Base-by-base conservation (phyloP, 495 filamentous ascomycete species). In the Penicillium turbatum region DNA sequence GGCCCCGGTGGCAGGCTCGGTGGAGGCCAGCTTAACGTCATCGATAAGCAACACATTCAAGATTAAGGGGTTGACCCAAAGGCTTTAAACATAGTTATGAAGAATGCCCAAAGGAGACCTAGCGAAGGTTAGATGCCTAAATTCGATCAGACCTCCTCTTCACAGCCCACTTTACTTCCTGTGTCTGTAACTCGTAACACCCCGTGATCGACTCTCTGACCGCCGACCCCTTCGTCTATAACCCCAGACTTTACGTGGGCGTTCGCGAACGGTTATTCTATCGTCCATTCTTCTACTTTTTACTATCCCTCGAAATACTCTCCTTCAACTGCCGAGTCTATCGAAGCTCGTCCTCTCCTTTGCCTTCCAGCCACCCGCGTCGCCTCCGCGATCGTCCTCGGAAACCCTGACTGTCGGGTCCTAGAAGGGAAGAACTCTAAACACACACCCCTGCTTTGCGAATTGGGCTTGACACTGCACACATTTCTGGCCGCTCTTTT, bases 171-270 rank as follows among this genome's bases (percentile, higher is more conserved):
- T 16, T 36, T n/a, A 37, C 15, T 6, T 16, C 5, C 15, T 13
- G 32, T 35, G 12, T 2, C 9, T 35, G 40, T 42, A 7, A 42
- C 35, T 36, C 21, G 6, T n/a, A 17, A 5, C 35, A 16, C 35
- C 60, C 48, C 54, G 60, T 63, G 62, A 65, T 61, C 62, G 59
- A 68, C 65, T 30, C 9, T 26, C 15, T 44, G 41, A 65, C 65
- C 64, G 62, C 64, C 62, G 48, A 52, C 53, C 40, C 17, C 19
- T 31, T 26, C 41, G 24, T 54, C 40, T 48, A 53, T 42, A 49
- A 41, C 59, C 59, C 59, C 59, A 27, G 59, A 63, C 56, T 52
- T 56, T 51, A 42, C 24, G 4, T 13, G 6, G n/a, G 35, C 6
- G 12, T 37, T 35, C 5, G 11, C 16, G 15, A 24, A 5, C 38